Evolutionary conservation across 768 basidiomycete species (phyloP).

Genomic region (Phaeolepiota aurea): DNA sequence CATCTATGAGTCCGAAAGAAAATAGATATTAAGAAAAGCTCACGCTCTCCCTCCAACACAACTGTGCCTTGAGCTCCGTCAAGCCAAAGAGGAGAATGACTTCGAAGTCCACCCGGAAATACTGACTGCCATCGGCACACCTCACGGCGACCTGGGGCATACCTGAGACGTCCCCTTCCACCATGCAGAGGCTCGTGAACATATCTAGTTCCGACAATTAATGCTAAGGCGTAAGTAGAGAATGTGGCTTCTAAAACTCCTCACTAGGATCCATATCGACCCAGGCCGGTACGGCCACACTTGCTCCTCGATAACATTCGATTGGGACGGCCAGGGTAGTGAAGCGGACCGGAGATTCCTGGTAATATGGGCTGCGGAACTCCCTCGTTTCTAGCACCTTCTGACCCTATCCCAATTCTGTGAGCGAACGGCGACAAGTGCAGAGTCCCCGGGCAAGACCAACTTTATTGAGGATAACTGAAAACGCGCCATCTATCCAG

Average conservation of each 20-base stretch:
- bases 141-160: no score
- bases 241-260: no score
- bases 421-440: background rate
- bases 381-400: background rate
- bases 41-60: slow-evolving; percentile 44
- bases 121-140: slow-evolving; percentile 8
- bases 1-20: no score
- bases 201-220: no score
- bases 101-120: slow-evolving; percentile 27
- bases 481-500: slow-evolving; percentile 30
- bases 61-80: slow-evolving; percentile 44
- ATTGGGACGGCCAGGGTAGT: background rate
- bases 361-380: background rate
- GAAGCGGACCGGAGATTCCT: background rate
- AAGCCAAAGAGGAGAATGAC: slow-evolving; percentile 42
- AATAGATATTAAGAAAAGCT: no score
- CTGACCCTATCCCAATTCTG: background rate
- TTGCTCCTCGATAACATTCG: background rate
- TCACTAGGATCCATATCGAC: background rate
- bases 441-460: slow-evolving; percentile 2
- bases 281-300: background rate
- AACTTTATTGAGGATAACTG: slow-evolving; percentile 33
- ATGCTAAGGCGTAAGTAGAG: no score
- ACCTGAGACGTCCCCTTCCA: no score
- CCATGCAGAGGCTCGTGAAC: no score